Percentiles rank a stretch among this genome's conserved stretches.
phyloP scores from a whole-genome alignment of 2,329 filamentous ascomycete genomes.

The Ceratocystis ficicola region DNA sequence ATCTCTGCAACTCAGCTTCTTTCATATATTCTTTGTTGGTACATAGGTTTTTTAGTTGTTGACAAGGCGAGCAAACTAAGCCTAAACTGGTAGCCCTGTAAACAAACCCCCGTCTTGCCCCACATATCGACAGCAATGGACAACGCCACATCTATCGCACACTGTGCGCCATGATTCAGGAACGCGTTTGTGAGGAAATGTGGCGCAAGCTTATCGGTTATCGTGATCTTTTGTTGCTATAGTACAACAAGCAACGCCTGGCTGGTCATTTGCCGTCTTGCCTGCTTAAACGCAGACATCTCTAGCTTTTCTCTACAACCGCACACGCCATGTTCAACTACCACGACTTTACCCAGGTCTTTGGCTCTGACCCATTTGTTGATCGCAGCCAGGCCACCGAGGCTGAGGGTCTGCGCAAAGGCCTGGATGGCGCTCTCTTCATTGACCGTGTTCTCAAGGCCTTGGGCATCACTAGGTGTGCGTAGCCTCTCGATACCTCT shows the following conservation, averaged over 20 bases:
- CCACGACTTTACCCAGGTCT: constrained; percentile 56
- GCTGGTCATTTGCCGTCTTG: not conserved
- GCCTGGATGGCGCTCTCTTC: constrained; percentile 59
- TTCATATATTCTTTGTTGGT: constrained; percentile 2
- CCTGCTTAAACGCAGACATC: not conserved
- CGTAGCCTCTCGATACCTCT: not conserved
- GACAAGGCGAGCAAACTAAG: constrained; percentile 11
- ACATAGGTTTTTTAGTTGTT: constrained; percentile 1
- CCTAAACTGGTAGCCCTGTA: constrained; percentile 18
- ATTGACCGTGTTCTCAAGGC: constrained; percentile 65
- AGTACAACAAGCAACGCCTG: not conserved
- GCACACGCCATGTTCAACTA: constrained; percentile 46
- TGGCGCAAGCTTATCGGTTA: constrained; percentile 18
- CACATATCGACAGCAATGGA: not conserved
- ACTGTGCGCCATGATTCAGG: constrained; percentile 5
- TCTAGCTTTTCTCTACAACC: not conserved
- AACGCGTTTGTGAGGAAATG: constrained; percentile 5
- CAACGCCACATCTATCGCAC: not conserved
- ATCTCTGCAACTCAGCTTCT: not conserved
- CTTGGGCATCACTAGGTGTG: constrained; percentile 55
- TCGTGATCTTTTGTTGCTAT: not conserved
- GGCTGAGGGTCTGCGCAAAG: constrained; percentile 55
- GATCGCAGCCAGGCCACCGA: constrained; percentile 47
- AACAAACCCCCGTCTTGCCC: constrained; percentile 14
- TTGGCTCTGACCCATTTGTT: constrained; percentile 46